These are phyloP conservation scores for Globisporangium apiculatum DNA, from an alignment of 352 stramenopile species.

Conservation along the genomic window DNA sequence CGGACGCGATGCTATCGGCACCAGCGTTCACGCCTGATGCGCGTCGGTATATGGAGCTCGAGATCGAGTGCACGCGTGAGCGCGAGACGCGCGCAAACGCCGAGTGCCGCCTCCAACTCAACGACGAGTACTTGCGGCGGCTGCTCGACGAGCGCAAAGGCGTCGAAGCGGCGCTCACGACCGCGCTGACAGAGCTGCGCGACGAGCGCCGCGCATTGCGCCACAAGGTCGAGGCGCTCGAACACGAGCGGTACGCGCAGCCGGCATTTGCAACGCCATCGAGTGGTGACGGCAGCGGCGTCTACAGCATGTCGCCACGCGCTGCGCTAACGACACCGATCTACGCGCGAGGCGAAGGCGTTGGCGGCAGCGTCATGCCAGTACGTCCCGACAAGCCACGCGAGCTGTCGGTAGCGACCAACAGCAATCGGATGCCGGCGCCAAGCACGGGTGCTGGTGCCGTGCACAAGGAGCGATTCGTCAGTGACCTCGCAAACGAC, in stretches of 20 bases:
- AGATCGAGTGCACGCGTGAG: conserved; percentile 31
- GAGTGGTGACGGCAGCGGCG: background rate
- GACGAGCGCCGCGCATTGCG: conserved; percentile 29
- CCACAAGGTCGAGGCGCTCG: conserved; percentile 32
- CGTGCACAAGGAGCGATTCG: conserved; percentile 63
- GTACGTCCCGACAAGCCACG: conserved; percentile 51
- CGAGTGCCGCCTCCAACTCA: conserved; percentile 29
- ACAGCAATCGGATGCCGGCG: conserved; percentile 4
- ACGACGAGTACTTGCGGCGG: conserved; percentile 35
- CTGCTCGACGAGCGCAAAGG: conserved; percentile 50
- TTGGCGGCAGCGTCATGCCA: conserved; percentile 14
- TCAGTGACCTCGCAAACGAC: conserved; percentile 64
- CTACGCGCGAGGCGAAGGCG: background rate
- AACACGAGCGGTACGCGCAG: conserved; percentile 23
- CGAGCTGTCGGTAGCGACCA: conserved; percentile 6
- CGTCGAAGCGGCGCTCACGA: conserved; percentile 34
- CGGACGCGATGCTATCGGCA: background rate
- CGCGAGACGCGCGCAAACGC: conserved; percentile 21
- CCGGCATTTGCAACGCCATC: conserved; percentile 5
- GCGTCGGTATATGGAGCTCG: conserved; percentile 28
- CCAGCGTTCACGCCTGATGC: conserved; percentile 27
- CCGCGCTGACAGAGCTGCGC: conserved; percentile 25
- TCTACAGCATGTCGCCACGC: conserved; percentile 7
- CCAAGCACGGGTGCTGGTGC: conserved; percentile 19
- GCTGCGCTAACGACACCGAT: conserved; percentile 7